These are phyloP conservation scores for Laetiporus sulphureus DNA, from an alignment of 1,284 basidiomycete genomes.

Conservation along the genomic window DNA sequence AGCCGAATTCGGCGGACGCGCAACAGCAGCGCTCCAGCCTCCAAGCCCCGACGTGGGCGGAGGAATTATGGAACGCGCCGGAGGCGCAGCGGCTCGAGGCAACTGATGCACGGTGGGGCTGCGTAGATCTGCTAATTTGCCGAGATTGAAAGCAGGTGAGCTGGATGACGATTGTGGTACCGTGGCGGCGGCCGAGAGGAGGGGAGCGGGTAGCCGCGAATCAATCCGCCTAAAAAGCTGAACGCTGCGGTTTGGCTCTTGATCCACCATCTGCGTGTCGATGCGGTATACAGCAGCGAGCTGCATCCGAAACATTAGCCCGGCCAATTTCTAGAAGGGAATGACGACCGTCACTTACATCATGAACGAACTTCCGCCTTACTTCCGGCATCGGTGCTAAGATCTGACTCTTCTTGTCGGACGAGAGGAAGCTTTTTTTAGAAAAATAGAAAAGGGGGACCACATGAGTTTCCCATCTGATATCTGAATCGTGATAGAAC, in stretches of 20 bases:
- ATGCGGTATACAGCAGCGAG: slow-evolving; percentile 76
- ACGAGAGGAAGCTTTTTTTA: slow-evolving; percentile 66
- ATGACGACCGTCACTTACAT: slow-evolving; percentile 35
- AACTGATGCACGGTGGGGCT: slow-evolving; percentile 18
- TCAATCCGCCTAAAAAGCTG: slow-evolving; percentile 78
- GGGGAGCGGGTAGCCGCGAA: slow-evolving; percentile 66
- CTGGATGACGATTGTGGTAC: slow-evolving; percentile 19
- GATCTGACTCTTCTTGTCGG: slow-evolving; percentile 65
- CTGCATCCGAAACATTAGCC: slow-evolving; percentile 25
- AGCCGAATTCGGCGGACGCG: slow-evolving; percentile 14
- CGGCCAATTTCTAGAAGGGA: too few species aligned
- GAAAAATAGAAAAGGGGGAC: slow-evolving; percentile 2
- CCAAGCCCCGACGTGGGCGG: slow-evolving; percentile 14
- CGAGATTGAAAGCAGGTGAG: slow-evolving; percentile 32
- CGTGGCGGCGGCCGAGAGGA: slow-evolving; percentile 46
- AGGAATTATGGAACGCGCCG: too few species aligned
- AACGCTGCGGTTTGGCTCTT: slow-evolving; percentile 75
- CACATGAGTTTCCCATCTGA: too few species aligned
- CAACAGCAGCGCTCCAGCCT: slow-evolving; percentile 35
- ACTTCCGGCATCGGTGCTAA: slow-evolving; percentile 78
- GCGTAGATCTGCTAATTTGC: slow-evolving; percentile 53
- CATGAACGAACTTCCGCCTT: slow-evolving; percentile 73
- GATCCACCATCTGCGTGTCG: slow-evolving; percentile 77
- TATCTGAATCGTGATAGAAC: too few species aligned
- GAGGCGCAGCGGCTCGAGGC: too few species aligned